Base-by-base conservation (phyloP, 2,329 filamentous ascomycete species). In the Nothophaeocryptopus gaeumannii region DNA sequence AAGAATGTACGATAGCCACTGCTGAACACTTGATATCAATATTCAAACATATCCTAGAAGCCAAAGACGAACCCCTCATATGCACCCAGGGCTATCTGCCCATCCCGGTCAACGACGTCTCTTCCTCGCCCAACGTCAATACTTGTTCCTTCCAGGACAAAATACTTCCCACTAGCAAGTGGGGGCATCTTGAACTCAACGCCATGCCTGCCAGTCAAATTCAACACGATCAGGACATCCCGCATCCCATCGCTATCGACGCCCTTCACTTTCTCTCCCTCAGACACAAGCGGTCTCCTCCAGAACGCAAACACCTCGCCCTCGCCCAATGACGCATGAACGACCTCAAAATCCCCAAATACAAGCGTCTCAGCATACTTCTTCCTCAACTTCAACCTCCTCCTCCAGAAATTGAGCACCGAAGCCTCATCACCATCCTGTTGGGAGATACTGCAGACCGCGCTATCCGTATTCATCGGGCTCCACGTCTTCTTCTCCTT, bases 401-500 rank as follows among this genome's bases (percentile, higher is more conserved):
- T 47, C 7, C 51, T 50, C 56, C 56, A 61, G 53, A 50, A 61
- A 5, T 44, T 55, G 8, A 61, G 36, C 0, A 56, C 53, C 0
- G 56, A 59, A 5, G 37, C 33, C 3, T 37, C 12, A 5, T 49
- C 33, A 2, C 10, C 15, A 8, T 50, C 33, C n/a, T 61, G 56
- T 5, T 42, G 13, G 3, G 47, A 45, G 8, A 59, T 50, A 13
- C 59, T 59, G 45, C 56, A 59, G 2, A 43, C 9, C 2, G 42
- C 40, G 3, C 47, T 50, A 35, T 59, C 56, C 4, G 50, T 55
- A 39, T 58, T 59, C 56, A 59, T 61, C 0, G 54, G 56, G 16
- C 54, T 52, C 58, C 58, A 61, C n/a, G 43, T 53, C 20, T 56
- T 35, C 4, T 26, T 35, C 31, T 32, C 39, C 9, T 26, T 32